Evolutionary conservation across 352 stramenopile species (phyloP), one percentile per base, ranked within the genome.

Genomic region (Globisporangium heterothallicum): DNA sequence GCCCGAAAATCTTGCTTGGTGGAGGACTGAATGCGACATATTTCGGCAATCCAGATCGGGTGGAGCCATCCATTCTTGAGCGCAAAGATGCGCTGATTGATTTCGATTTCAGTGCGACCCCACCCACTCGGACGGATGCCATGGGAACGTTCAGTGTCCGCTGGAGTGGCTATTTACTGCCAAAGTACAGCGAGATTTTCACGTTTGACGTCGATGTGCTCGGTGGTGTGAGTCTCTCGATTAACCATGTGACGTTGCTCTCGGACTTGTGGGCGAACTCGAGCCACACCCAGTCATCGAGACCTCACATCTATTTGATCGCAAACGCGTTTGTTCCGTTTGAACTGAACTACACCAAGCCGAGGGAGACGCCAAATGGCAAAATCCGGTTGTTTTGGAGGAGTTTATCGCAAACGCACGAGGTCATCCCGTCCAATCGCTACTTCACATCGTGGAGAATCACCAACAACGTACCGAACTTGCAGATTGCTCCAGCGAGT

Each of bases 1-100:
- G 69, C n/a, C 64, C 68, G 2, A 68, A 68, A 12, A 57, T 91
- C 10, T 42, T 87, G 34, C 61, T 78, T n/a, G 49, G 56, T 18
- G 77, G 74, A 14, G 74, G 80, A 6, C 41, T 88, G 19, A 88
- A 88, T 49, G 75, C 52, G 2, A 78, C 65, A 3, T 83, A 86
- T 45, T 80, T 73, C 24, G 25, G 46, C 2, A 70, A 64, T 1
- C 55, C 58, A 8, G 65, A 73, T 30, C 43, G 74, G 10, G 36
- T 59, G 16, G 50, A 56, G 25, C n/a, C 60, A n/a, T 13, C 61
- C 26, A 66, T 64, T 3, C 45, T 74, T 2, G 36, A 74, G 24
- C 65, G 65, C 0, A 45, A 69, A 19, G 72, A 87, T 36, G 5
- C 66, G 10, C 34, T 55, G 0, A 57, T 89, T 25, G 60, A 72